Base-by-base conservation (phyloP, 768 basidiomycete species). In the Mycena epipterygia region DNA sequence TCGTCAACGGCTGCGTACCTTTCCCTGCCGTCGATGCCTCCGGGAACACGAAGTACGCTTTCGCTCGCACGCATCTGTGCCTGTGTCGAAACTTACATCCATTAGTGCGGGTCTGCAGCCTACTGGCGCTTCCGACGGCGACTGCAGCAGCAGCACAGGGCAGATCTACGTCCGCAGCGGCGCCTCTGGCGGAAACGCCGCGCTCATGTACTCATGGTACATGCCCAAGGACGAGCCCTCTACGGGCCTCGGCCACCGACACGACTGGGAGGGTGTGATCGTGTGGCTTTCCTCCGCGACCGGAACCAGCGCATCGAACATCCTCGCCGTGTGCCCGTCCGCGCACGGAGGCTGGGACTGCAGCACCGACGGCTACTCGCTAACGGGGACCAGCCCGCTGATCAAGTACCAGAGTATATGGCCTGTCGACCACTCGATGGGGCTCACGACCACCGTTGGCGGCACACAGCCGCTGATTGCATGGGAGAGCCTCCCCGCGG, bases 161-260 rank as follows among this genome's bases (percentile, higher is more conserved):
- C 65, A 67, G 46, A 33, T 67, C 27, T 67, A 67, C 56, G 65
- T 67, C 25, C 65, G 65, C 55, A 57, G 65, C 35, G 65, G 65
- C 23, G 51, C 56, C 5, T 57, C 65, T 23, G 25, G 44, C 12
- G 65, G 65, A 7, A 56, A 17, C n/a, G 35, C 48, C 35, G 65
- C 42, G 11, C 49, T 67, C 25, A 42, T 59, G 16, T 59, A 67
- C 41, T 32, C 64, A 9, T 65, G 65, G 65, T 67, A 67, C 57
- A 29, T 67, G n/a, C 65, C 65, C 19, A 67, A 67, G 14, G 65
- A 67, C 37, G 65, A 67, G 46, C 56, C 57, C 25, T 23, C 12
- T 30, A 7, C 32, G 13, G 42, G 55, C 14, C 33, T 59, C 14
- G 65, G 65, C 0, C 65, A 67, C 48, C 44, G 65, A 3, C 57